Conservation (phyloP, 2,329 filamentous ascomycete species). For the Pseudogymnoascus sp. region DNA sequence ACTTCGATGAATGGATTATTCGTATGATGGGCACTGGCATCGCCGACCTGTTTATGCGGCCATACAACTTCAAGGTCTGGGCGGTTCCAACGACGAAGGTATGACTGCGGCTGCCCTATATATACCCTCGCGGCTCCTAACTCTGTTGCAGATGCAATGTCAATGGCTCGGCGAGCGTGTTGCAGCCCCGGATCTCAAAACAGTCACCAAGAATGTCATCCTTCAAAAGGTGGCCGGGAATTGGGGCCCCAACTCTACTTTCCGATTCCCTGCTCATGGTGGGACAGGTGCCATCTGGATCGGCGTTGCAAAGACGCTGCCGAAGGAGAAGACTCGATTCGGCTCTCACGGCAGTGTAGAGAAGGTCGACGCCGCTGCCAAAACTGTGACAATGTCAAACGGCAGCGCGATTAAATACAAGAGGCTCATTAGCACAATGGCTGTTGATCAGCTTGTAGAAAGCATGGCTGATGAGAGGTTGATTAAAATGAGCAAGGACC, state of each 20-base stretch:
- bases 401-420: slow-evolving; percentile 86
- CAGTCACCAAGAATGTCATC: slow-evolving; percentile 87
- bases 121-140: not conserved
- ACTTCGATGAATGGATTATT: slow-evolving; percentile 98
- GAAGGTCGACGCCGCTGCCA: slow-evolving; percentile 80
- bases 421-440: slow-evolving; percentile 94
- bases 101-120: slow-evolving; percentile 23
- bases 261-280: slow-evolving; percentile 92
- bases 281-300: slow-evolving; percentile 99
- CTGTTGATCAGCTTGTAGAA: slow-evolving; percentile 81
- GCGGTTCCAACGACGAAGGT: slow-evolving; percentile 96
- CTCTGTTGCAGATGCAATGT: slow-evolving; percentile 79
- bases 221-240: slow-evolving; percentile 92
- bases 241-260: slow-evolving; percentile 97
- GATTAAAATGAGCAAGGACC: slow-evolving; percentile 73
- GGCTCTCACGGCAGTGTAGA: slow-evolving; percentile 78
- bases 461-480: slow-evolving; percentile 84
- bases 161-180: slow-evolving; percentile 98
- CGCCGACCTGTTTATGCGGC: slow-evolving; percentile 95
- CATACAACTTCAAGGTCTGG: slow-evolving; percentile 99
- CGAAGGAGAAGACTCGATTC: slow-evolving; percentile 85
- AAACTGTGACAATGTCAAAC: slow-evolving; percentile 74
- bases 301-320: slow-evolving; percentile 86
- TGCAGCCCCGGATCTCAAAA: slow-evolving; percentile 91
- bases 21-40: slow-evolving; percentile 85